Percentiles rank a stretch among this genome's conserved stretches.
These are phyloP conservation scores for Styphnolobium japonicum DNA, from an alignment of 306 rosid genomes.

Conservation along the genomic window DNA sequence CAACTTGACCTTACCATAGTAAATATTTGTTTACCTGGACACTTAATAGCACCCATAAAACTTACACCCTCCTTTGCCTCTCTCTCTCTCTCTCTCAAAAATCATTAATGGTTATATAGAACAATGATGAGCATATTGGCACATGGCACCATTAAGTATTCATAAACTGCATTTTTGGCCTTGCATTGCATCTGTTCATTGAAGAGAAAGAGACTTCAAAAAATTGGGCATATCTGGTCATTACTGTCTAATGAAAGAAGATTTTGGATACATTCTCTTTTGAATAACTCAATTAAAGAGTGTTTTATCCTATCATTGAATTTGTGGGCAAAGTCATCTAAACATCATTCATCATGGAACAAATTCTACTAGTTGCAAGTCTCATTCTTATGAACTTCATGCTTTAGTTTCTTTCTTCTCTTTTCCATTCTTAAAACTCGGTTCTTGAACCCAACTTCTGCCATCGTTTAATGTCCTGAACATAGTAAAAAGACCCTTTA, in stretches of 20 bases:
- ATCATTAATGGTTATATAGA: not conserved
- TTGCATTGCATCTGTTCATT: not conserved
- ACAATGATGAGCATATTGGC: not conserved
- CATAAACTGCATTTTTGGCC: not conserved
- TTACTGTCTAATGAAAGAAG: not conserved
- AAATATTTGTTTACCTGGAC: not conserved
- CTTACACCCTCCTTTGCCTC: not conserved
- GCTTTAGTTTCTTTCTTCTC: not conserved
- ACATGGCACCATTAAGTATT: not conserved
- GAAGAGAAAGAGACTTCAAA: not conserved
- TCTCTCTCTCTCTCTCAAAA: not conserved
- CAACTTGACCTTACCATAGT: not conserved
- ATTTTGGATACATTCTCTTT: not conserved
- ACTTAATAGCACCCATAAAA: not conserved
- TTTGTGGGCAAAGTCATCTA: not conserved
- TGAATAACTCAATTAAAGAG: not conserved
- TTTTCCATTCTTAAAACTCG: not conserved
- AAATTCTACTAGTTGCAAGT: not conserved
- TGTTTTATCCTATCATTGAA: not conserved
- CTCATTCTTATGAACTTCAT: not conserved
- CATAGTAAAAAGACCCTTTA: not conserved
- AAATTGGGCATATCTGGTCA: not conserved
- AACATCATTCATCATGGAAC: too few species aligned
- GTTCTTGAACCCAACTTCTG: not conserved
- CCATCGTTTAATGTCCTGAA: not conserved